These are phyloP conservation scores for Leucoagaricus sp. DNA, from an alignment of 1,284 basidiomycete genomes.

Conservation along the genomic window DNA sequence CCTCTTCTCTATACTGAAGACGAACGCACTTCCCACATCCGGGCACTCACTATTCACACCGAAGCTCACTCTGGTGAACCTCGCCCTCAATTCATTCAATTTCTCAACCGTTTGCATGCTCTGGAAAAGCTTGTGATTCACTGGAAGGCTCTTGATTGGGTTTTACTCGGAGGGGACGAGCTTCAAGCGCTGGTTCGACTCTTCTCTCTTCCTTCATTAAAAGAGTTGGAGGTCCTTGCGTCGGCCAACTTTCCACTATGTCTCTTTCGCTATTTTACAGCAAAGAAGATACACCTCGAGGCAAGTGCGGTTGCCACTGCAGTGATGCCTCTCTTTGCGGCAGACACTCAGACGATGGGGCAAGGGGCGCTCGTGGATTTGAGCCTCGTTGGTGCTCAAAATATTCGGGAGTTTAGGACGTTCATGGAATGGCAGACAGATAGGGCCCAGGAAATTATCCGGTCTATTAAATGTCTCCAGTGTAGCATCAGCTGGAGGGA, in stretches of 20 bases:
- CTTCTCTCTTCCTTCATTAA: slow-evolving; percentile 10
- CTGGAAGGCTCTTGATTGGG: slow-evolving; percentile 13
- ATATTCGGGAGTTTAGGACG: slow-evolving; percentile 10
- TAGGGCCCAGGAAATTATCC: not conserved
- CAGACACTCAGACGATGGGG: not conserved
- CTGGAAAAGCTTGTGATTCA: slow-evolving; percentile 12
- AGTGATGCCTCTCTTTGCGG: slow-evolving; percentile 7
- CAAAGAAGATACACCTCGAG: not conserved
- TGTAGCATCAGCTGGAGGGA: slow-evolving; percentile 9
- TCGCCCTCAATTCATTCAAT: slow-evolving; percentile 2
- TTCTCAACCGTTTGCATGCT: slow-evolving; percentile 7
- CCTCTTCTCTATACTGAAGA: slow-evolving; percentile 6
- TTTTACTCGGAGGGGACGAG: not conserved
- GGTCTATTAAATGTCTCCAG: slow-evolving; percentile 7
- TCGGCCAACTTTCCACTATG: slow-evolving; percentile 9
- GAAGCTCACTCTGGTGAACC: not conserved
- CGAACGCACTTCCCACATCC: not conserved
- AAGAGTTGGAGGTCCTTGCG: slow-evolving; percentile 5
- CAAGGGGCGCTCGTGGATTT: slow-evolving; percentile 8
- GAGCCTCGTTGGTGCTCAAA: not conserved
- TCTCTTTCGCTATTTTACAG: slow-evolving; percentile 7
- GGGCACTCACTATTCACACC: slow-evolving; percentile 7
- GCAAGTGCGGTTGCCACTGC: slow-evolving; percentile 3
- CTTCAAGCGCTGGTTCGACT: slow-evolving; percentile 4
- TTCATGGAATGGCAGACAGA: slow-evolving; percentile 9